Base-by-base conservation (phyloP, 1,284 basidiomycete species). In the Somion occarium region DNA sequence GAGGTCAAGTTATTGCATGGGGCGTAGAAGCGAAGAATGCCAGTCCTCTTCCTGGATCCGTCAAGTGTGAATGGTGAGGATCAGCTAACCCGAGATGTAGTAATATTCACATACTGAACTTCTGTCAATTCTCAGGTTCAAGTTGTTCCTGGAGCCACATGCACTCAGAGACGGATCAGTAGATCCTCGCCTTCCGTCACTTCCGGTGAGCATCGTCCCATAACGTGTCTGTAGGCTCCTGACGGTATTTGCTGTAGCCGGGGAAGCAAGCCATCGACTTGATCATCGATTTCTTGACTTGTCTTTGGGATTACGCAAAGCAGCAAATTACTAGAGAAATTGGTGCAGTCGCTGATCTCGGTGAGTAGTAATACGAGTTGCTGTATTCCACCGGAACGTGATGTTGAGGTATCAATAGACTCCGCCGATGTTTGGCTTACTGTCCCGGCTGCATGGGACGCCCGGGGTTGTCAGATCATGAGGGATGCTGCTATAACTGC, bases 361-460 rank as follows among this genome's bases (percentile, higher is more conserved):
- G 89, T 91, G 60, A 54, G 80, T 67, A 41, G 18, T 26, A 23
- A 3, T 30, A n/a, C 30, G 15, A 7, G 30, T 34, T 15, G 30
- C 15, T 15, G 30, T 15, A 34, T n/a, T n/a, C n/a, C n/a, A n/a
- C n/a, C n/a, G n/a, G n/a, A n/a, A n/a, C n/a, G n/a, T n/a, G 20
- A 11, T 1, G 41, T 42, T 49, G 41, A 49, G 25, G 38, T 44
- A 44, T 55, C 13, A 51, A 37, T 52, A 91, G 88, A 88, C 64
- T 74, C 82, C 37, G 88, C 87, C 44, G 83, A 89, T 59, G 84
- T 91, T 3, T 85, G 85, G 75, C 69, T 91, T 46, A 90, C 88
- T 7, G 89, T 91, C 5, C 90, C 89, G 48, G 90, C 89, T 12
- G 87, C 88, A 30, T 92, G 90, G 90, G 88, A 91, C 64, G 87